Evolutionary conservation across 2,329 filamentous ascomycete genomes (phyloP), one percentile per base, ranked within the genome.

Genomic region (Aspergillus japonicus): DNA sequence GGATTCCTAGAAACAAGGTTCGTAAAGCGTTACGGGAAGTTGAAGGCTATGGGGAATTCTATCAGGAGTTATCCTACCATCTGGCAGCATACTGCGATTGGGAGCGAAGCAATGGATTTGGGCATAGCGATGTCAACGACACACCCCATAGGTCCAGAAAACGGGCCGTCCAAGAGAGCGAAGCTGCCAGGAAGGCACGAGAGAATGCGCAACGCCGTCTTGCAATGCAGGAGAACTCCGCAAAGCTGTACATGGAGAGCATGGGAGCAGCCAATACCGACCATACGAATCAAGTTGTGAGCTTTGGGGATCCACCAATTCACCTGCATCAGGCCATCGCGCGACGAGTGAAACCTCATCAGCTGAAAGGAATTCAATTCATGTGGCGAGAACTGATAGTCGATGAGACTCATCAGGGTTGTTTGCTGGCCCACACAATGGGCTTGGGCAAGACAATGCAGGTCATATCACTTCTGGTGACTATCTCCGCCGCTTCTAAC

Each of bases 401-500:
- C 33, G 83, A 87, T 57, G 77, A 81, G 4, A 77, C 80, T 5
- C 81, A 82, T 19, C 87, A 92, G 73, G 92, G 92, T 2, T 96
- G 91, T 70, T 81, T 96, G 12, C 81, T 96, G 21, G 90, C 92
- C 5, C 92, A 96, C 72, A 91, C 90, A 0, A 96, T 96, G 92
- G 93, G 93, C 1, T 78, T 96, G 2, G 92, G 92, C 16, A 97
- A 96, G 78, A 96, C 92, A 0, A 92, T 96, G 88, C 92, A 96
- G 77, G 85, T 92, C 5, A 91, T 96, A 60, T 90, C 91, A 0
- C 78, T 96, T n/a, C 82, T 97, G 5, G 83, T 90, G 16, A 87
- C 90, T 0, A 84, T 96, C 62, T 81, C 87, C 4, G 83, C 90
- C 65, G 85, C 91, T 3, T 82, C 86, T 4, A 71, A 72, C 21